Conservation (phyloP, 352 stramenopile species). For the Globisporangium nunn region DNA sequence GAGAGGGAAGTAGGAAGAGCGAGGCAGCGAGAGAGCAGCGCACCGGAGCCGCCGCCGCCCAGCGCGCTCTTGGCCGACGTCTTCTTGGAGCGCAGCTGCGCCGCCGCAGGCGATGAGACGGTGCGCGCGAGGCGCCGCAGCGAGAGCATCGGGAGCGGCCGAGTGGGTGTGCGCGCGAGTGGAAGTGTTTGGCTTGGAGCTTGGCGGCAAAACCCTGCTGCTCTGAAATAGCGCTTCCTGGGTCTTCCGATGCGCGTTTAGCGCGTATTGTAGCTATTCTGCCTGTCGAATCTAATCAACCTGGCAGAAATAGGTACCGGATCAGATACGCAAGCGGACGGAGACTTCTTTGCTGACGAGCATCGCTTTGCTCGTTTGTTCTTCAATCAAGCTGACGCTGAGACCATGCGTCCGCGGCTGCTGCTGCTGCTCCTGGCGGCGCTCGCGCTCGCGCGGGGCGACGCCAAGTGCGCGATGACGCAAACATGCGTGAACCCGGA, state of each 20-base stretch:
- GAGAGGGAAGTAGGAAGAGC: too few relatives aligned
- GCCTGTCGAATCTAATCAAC: too few relatives aligned
- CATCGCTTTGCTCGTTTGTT: not conserved
- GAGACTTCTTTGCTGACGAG: too few relatives aligned
- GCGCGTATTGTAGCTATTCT: too few relatives aligned
- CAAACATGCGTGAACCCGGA: constrained; percentile 70
- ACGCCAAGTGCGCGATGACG: constrained; percentile 64
- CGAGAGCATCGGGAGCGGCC: not conserved
- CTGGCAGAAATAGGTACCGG: too few relatives aligned
- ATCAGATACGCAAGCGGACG: too few relatives aligned
- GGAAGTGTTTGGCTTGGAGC: not conserved
- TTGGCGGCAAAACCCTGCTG: not conserved
- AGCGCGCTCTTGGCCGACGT: constrained; percentile 13
- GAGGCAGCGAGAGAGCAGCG: too few relatives aligned
- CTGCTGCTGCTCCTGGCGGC: not conserved
- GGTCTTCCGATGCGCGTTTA: too few relatives aligned
- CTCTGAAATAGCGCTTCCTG: too few relatives aligned
- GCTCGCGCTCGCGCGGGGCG: not conserved
- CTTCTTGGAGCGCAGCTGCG: constrained; percentile 13
- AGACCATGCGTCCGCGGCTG: not conserved
- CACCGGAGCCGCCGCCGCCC: not conserved
- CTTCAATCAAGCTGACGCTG: constrained; percentile 1
- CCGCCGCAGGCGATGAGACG: not conserved
- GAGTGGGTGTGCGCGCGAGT: not conserved
- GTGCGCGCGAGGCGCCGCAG: not conserved